Percentiles rank a stretch among this genome's conserved stretches.
Evolutionary conservation across 192 early-diverging fungal species (phyloP).

Genomic region (Rhizophagus prolifer): DNA sequence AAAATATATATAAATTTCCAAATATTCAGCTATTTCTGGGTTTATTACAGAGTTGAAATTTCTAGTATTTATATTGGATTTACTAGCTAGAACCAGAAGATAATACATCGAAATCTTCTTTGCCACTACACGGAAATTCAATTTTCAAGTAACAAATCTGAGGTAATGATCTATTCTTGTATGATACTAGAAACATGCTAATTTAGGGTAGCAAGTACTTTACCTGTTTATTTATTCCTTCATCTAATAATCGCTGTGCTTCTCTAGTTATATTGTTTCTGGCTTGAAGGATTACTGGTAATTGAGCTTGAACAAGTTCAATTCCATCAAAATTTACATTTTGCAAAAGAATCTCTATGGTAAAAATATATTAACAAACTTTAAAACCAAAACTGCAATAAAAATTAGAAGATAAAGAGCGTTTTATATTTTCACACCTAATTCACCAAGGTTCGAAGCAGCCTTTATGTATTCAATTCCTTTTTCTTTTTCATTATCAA

Average conservation of each 20-base stretch:
- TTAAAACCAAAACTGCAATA: not conserved
- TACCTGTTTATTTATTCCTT: conserved; percentile 42
- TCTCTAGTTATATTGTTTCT: conserved; percentile 45
- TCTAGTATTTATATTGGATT: no score
- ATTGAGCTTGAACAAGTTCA: conserved; percentile 58
- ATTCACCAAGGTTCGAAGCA: conserved; percentile 58
- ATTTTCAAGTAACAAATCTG: no score
- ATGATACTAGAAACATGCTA: no score
- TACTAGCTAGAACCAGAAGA: no score
- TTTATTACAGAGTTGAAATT: no score
- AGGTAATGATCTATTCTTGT: no score
- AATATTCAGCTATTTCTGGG: not conserved
- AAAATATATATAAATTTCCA: not conserved
- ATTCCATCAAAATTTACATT: conserved; percentile 67
- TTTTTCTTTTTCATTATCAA: conserved; percentile 31
- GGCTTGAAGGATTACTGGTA: conserved; percentile 45
- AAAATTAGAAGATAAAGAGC: not conserved
- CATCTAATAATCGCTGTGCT: conserved; percentile 49
- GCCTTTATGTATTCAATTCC: conserved; percentile 50
- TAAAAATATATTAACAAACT: not conserved
- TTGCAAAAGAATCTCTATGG: conserved; percentile 50
- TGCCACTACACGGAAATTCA: no score
- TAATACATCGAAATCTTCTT: no score
- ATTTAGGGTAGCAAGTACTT: no score
- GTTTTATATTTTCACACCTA: conserved; percentile 46